Evolutionary conservation across 306 rosid genomes (phyloP).

Genomic region (Carpinus fangiana): DNA sequence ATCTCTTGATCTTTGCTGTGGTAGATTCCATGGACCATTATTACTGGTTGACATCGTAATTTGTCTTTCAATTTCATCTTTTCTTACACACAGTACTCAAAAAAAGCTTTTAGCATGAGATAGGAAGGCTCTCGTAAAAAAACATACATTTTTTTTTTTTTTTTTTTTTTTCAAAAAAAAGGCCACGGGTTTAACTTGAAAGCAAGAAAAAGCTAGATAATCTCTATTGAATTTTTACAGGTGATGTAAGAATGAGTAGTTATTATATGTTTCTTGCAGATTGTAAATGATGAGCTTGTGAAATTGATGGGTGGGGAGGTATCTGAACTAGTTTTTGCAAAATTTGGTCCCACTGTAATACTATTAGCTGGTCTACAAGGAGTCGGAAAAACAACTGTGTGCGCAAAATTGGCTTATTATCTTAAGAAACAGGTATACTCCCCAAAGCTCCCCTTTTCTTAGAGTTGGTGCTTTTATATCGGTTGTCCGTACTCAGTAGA

Average conservation of each 20-base stretch:
- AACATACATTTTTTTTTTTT: neutral
- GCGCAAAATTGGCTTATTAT: constrained; percentile 88
- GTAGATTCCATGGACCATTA: neutral
- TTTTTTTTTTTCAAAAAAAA: neutral
- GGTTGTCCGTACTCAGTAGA: neutral
- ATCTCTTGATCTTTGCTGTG: neutral
- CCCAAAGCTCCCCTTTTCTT: constrained; percentile 19
- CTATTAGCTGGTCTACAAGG: constrained; percentile 98
- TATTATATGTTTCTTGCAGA: constrained; percentile 52
- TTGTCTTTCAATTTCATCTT: neutral
- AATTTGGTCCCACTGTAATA: constrained; percentile 82
- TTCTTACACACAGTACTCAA: neutral
- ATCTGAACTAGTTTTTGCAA: constrained; percentile 74
- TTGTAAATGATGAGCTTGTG: constrained; percentile 90
- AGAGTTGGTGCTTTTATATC: neutral
- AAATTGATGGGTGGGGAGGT: constrained; percentile 98
- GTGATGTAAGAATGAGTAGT: constrained; percentile 8
- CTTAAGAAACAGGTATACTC: constrained; percentile 82
- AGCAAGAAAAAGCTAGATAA: constrained; percentile 3
- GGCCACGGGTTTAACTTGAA: neutral
- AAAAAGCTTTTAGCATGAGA: neutral
- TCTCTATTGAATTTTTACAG: constrained; percentile 17
- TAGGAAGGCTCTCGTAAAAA: neutral
- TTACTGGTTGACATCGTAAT: neutral
- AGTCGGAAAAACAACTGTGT: constrained; percentile 97